A percentile compares a stretch with the other conserved stretches of the same genome.
phyloP scores from a whole-genome alignment of 805 yeast genomes.

The Metschnikowia borealis region DNA sequence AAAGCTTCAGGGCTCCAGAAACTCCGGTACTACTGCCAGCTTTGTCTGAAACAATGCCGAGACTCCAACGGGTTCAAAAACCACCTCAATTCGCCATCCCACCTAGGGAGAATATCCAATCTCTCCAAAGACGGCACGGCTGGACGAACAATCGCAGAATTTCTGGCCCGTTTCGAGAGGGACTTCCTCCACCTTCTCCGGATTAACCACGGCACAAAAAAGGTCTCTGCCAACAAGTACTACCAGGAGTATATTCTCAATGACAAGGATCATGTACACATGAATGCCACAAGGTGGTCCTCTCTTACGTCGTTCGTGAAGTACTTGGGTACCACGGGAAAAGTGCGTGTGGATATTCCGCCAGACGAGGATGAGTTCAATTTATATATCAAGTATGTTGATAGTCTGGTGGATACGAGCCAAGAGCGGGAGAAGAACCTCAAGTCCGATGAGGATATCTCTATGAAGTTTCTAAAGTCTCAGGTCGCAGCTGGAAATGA shows the following conservation, averaged over 20 bases:
- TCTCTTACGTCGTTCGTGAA: constrained; percentile 66
- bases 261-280: constrained; percentile 80
- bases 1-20: constrained; percentile 83
- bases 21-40: constrained; percentile 82
- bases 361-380: constrained; percentile 35
- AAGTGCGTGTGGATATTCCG: constrained; percentile 43
- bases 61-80: constrained; percentile 95
- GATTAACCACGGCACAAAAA: constrained; percentile 76
- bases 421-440: constrained; percentile 2
- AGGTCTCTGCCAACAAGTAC: constrained; percentile 74
- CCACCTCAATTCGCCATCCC: constrained; percentile 81
- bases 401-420: constrained; percentile 9
- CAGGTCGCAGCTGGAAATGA: constrained; percentile 15
- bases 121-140: constrained; percentile 38
- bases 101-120: constrained; percentile 49
- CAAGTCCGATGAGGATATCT: constrained; percentile 16
- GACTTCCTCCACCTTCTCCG: constrained; percentile 64
- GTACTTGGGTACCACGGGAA: constrained; percentile 53
- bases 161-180: constrained; percentile 52
- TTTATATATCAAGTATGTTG: constrained; percentile 31
- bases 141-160: constrained; percentile 51
- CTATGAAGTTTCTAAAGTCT: constrained; percentile 12
- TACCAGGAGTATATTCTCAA: constrained; percentile 81
- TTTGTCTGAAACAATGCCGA: constrained; percentile 89
- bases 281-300: constrained; percentile 84